These are phyloP conservation scores for barrel medic (Medicago truncatula) DNA, from an alignment of 306 rosid genomes.

Conservation along the genomic window DNA sequence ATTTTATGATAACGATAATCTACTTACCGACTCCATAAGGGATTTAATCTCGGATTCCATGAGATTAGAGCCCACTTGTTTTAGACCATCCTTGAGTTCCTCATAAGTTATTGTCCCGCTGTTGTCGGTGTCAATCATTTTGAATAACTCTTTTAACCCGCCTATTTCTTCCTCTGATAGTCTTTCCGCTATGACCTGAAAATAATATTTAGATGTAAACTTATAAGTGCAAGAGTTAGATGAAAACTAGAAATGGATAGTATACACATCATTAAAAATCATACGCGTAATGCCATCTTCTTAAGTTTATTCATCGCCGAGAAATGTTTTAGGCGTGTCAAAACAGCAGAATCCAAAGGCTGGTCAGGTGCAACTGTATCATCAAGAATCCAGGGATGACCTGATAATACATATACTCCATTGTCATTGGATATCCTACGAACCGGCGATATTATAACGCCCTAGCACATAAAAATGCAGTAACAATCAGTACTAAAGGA, in stretches of 20 bases:
- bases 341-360: conserved; percentile 89
- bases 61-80: conserved; percentile 79
- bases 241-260: conserved; percentile 15
- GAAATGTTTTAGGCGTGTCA: conserved; percentile 88
- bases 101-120: conserved; percentile 89
- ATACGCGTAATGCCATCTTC: conserved; percentile 90
- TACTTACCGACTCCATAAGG: conserved; percentile 86
- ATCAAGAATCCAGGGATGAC: conserved; percentile 91
- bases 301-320: conserved; percentile 89
- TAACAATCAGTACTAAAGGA: conserved; percentile 38
- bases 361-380: conserved; percentile 88
- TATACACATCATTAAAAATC: conserved; percentile 27
- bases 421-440: conserved; percentile 32
- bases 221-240: conserved; percentile 8
- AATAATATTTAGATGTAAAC: neutral
- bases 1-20: conserved; percentile 41
- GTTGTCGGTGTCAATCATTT: conserved; percentile 83
- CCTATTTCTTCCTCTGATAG: conserved; percentile 97
- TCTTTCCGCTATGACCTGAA: conserved; percentile 88
- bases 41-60: conserved; percentile 86
- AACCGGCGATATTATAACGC: conserved; percentile 21
- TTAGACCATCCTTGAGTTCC: conserved; percentile 83
- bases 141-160: conserved; percentile 85
- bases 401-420: conserved; percentile 52
- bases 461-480: conserved; percentile 26